These are phyloP conservation scores for Trypanosoma mega DNA, from an alignment of 208 protist genomes.

Conservation along the genomic window DNA sequence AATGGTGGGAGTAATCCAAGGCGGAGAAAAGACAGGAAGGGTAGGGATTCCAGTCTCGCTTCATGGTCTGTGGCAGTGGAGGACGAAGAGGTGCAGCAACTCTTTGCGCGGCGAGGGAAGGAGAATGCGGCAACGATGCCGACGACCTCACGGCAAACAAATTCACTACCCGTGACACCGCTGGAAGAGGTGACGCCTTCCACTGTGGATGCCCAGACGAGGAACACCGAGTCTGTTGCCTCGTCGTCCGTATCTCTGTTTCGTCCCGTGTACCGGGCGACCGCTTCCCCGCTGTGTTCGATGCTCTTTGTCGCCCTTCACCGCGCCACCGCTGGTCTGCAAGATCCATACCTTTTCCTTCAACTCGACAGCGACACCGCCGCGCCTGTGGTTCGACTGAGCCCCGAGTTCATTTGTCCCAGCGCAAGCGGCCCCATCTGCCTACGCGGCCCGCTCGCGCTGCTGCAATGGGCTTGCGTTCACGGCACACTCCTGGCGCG, in stretches of 20 bases:
- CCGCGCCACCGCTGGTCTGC: constrained; percentile 50
- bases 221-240: neutral
- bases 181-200: neutral
- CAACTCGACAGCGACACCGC: constrained; percentile 17
- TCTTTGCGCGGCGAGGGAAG: constrained; percentile 16
- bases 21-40: neutral
- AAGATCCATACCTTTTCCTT: constrained; percentile 61
- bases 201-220: neutral
- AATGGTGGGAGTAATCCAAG: neutral
- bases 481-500: constrained; percentile 71
- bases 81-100: constrained; percentile 29
- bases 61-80: constrained; percentile 17
- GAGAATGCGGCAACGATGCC: neutral
- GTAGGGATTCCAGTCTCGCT: neutral
- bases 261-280: constrained; percentile 37
- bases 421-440: neutral
- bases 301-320: constrained; percentile 72
- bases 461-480: constrained; percentile 70
- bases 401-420: neutral
- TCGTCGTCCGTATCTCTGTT: constrained; percentile 31
- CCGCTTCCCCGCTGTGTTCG: constrained; percentile 32
- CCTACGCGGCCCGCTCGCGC: constrained; percentile 28
- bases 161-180: neutral
- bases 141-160: too few species aligned
- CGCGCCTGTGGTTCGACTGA: neutral